Conservation (phyloP, 306 rosid species). For the Castanea crenata region DNA sequence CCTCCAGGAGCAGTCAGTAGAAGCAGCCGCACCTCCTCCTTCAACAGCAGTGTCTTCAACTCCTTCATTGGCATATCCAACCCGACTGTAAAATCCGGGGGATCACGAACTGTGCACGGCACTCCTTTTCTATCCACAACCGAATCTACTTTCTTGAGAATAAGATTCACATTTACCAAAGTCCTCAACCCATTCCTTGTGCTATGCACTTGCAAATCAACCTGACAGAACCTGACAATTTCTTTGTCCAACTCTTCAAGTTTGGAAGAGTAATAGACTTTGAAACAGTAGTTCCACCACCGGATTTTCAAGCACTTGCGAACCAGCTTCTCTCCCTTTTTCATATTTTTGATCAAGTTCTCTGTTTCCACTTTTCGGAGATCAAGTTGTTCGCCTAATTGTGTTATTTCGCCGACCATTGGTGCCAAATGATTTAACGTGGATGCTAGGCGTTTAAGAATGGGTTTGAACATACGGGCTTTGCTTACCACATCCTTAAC, state of each 20-base stretch:
- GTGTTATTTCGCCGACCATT: too few species aligned
- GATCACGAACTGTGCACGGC: constrained; percentile 23
- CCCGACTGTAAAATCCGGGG: constrained; percentile 25
- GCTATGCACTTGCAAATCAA: background rate
- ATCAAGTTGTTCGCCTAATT: too few species aligned
- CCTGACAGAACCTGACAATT: background rate
- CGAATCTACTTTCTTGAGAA: too few species aligned
- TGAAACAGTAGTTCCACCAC: background rate
- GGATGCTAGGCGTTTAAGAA: too few species aligned
- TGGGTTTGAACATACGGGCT: too few species aligned
- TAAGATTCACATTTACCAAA: too few species aligned
- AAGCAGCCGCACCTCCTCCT: constrained; percentile 5
- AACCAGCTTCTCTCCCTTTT: background rate
- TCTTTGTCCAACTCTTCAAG: constrained; percentile 4
- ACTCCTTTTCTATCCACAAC: background rate
- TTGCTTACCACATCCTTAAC: too few species aligned
- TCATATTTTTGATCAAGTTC: background rate
- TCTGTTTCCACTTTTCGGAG: too few species aligned
- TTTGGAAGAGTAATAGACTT: background rate
- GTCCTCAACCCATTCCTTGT: too few species aligned
- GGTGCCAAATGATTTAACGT: too few species aligned
- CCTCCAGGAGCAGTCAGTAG: constrained; percentile 49
- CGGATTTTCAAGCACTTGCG: background rate
- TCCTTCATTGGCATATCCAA: constrained; percentile 27
- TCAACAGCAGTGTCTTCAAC: constrained; percentile 37